Evolutionary conservation across 2,329 filamentous ascomycete species (phyloP).

Genomic region (Fusarium dimerum): DNA sequence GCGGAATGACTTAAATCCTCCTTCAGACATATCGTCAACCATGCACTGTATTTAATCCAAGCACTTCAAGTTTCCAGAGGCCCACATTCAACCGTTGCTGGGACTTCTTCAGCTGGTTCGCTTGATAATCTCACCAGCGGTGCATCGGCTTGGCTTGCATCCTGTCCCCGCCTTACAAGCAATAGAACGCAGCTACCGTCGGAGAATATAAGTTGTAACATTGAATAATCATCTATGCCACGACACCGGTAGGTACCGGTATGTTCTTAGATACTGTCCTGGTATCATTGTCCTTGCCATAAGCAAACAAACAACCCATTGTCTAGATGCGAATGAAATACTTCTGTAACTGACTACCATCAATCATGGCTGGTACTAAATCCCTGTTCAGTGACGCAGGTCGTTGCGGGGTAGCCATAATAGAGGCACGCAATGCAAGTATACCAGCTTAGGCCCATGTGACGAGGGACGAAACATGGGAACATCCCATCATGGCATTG

Average conservation of each 20-base stretch:
- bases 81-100: slow-evolving; percentile 9
- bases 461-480: slow-evolving; percentile 12
- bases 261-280: not conserved
- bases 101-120: not conserved
- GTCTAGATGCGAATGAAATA: not conserved
- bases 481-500: slow-evolving; percentile 16
- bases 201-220: too few species aligned
- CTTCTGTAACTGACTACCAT: slow-evolving; percentile 11
- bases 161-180: slow-evolving; percentile 26
- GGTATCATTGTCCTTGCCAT: not conserved
- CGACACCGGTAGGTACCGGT: too few species aligned
- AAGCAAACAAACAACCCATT: not conserved
- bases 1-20: too few species aligned
- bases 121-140: slow-evolving; percentile 5
- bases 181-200: slow-evolving; percentile 10
- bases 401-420: slow-evolving; percentile 31
- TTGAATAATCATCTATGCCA: too few species aligned
- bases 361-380: slow-evolving; percentile 18
- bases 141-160: slow-evolving; percentile 27
- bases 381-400: slow-evolving; percentile 27
- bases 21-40: too few species aligned
- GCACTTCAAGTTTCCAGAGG: not conserved
- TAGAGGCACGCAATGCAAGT: slow-evolving; percentile 12
- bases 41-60: not conserved
- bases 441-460: slow-evolving; percentile 23